These are phyloP conservation scores for Chlorociboria aeruginascens DNA, from an alignment of 495 filamentous ascomycete genomes.

Conservation along the genomic window DNA sequence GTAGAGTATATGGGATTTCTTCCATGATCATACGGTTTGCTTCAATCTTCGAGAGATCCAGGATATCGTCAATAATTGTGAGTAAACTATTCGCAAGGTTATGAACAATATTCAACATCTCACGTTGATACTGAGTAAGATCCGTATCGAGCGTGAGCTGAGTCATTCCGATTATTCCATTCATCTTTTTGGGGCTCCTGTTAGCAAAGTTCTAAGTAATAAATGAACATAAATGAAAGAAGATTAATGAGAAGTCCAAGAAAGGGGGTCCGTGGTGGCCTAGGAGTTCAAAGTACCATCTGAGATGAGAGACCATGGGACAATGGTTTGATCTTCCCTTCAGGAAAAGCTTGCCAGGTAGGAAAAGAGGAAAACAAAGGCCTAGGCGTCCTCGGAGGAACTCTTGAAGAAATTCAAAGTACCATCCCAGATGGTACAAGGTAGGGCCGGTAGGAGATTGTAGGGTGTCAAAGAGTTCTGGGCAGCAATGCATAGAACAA, in stretches of 20 bases:
- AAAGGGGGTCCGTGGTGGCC: neutral
- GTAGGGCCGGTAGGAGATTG: too few relatives aligned
- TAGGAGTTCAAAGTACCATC: too few relatives aligned
- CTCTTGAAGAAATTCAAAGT: neutral
- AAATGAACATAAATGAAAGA: neutral
- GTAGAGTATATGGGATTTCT: constrained; percentile 90
- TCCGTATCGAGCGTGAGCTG: constrained; percentile 95
- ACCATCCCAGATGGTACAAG: neutral
- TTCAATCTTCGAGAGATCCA: constrained; percentile 99
- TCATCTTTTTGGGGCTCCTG: too few relatives aligned
- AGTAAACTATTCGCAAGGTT: constrained; percentile 93
- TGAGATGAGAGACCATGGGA: too few relatives aligned
- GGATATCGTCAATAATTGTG: constrained; percentile 98
- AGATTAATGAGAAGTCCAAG: constrained; percentile 1
- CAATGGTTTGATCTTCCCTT: neutral
- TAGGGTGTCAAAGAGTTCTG: too few relatives aligned
- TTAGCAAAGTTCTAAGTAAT: neutral
- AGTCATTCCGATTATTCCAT: constrained; percentile 80
- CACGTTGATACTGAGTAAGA: constrained; percentile 84
- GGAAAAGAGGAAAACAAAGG: neutral
- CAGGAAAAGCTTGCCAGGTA: too few relatives aligned
- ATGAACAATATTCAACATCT: constrained; percentile 98
- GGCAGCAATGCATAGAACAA: too few relatives aligned
- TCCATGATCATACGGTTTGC: constrained; percentile 99
- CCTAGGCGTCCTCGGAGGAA: neutral